phyloP scores from a whole-genome alignment of 331 rosid genomes.

The Erythrophleum ivorense region DNA sequence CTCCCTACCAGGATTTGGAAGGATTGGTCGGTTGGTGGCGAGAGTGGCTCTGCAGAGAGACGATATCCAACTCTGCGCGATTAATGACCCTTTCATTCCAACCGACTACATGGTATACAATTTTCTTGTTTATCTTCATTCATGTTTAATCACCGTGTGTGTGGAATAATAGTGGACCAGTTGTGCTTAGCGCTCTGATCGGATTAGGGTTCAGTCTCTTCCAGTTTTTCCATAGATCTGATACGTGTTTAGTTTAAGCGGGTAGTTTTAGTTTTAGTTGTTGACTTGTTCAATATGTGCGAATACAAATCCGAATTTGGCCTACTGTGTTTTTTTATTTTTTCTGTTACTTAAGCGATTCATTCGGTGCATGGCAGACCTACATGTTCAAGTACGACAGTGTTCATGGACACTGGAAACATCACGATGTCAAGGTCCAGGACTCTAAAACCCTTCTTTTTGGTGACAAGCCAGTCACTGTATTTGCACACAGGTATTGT shows the following conservation, averaged over 20 bases:
- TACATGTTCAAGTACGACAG: conserved; percentile 79
- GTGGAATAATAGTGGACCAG: background rate
- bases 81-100: conserved; percentile 66
- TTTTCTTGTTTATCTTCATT: background rate
- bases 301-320: background rate
- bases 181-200: background rate
- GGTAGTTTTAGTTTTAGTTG: background rate
- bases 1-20: conserved; percentile 59
- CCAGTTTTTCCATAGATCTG: background rate
- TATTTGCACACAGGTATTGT: conserved; percentile 58
- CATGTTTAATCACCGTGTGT: background rate
- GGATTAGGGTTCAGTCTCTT: background rate
- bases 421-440: conserved; percentile 51
- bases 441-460: conserved; percentile 65
- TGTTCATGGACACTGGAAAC: conserved; percentile 76
- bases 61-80: conserved; percentile 61
- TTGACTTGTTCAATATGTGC: background rate
- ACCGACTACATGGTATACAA: conserved; percentile 62
- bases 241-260: background rate
- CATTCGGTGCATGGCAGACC: conserved; percentile 39
- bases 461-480: conserved; percentile 54
- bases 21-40: conserved; percentile 76
- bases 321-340: background rate
- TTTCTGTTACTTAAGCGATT: background rate
- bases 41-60: conserved; percentile 67